phyloP scores from a whole-genome alignment of 192 early-diverging fungal species.

The Coemansia sp. region DNA sequence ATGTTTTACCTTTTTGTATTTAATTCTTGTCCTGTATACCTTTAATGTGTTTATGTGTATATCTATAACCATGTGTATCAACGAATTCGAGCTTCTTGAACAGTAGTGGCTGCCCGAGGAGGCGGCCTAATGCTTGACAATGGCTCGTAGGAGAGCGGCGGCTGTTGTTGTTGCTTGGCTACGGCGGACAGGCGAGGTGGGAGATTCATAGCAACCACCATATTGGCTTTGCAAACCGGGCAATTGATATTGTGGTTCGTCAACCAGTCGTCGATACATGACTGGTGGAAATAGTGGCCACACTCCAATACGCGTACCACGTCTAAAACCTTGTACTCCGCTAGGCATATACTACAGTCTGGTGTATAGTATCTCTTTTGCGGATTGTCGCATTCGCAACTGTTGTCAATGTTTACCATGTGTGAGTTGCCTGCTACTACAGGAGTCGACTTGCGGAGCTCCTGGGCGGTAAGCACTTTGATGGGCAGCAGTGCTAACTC shows the following conservation, averaged over 20 bases:
- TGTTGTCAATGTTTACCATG: background rate
- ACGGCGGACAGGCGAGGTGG: slow-evolving; percentile 6
- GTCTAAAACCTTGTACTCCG: slow-evolving; percentile 11
- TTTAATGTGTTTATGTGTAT: background rate
- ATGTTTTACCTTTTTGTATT: too few species aligned
- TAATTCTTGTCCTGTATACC: too few species aligned
- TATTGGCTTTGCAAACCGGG: slow-evolving; percentile 28
- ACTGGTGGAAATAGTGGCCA: slow-evolving; percentile 61
- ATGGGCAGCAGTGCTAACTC: slow-evolving; percentile 12
- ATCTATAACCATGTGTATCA: background rate
- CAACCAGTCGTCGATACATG: slow-evolving; percentile 61
- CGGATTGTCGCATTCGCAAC: background rate
- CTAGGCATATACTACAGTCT: slow-evolving; percentile 23
- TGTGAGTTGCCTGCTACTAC: background rate
- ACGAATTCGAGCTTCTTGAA: background rate
- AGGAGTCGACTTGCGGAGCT: background rate
- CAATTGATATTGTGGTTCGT: slow-evolving; percentile 24
- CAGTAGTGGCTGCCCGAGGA: background rate
- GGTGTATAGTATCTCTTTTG: slow-evolving; percentile 18
- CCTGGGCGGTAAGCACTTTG: slow-evolving; percentile 12
- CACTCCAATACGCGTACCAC: slow-evolving; percentile 36
- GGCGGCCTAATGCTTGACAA: background rate
- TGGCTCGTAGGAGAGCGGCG: background rate
- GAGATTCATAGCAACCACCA: slow-evolving; percentile 17
- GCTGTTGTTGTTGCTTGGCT: background rate